A percentile compares a stretch with the other conserved stretches of the same genome.
Evolutionary conservation across 352 stramenopile species (phyloP).

Genomic region (Phytophthora sp.): DNA sequence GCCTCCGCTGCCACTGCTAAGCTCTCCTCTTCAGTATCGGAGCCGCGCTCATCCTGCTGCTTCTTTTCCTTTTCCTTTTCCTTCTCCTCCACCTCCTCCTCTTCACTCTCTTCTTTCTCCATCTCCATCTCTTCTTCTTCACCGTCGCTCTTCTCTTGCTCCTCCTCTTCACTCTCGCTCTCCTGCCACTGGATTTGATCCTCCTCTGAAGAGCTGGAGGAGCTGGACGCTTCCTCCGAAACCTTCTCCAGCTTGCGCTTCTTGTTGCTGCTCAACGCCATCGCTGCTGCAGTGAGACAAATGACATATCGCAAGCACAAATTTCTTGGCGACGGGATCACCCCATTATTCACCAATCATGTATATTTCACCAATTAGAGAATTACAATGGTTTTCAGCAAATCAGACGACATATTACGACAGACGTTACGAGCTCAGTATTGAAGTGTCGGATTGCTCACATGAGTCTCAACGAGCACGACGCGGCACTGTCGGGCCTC

Average conservation of each 20-base stretch:
- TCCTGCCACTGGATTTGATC: not conserved
- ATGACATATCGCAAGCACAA: too few species aligned
- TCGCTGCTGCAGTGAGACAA: not conserved
- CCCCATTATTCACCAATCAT: constrained; percentile 20
- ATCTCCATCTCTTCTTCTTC: constrained; percentile 4
- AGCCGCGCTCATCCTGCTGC: too few species aligned
- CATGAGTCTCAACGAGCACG: constrained; percentile 46
- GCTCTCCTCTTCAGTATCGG: too few species aligned
- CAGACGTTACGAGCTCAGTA: constrained; percentile 3
- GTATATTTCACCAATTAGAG: too few species aligned
- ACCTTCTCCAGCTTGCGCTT: constrained; percentile 48
- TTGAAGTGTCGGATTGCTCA: constrained; percentile 17
- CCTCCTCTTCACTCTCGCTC: constrained; percentile 1
- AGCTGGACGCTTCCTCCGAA: too few species aligned
- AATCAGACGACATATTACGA: constrained; percentile 15
- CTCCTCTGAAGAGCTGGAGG: constrained; percentile 3
- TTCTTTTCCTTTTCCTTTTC: too few species aligned
- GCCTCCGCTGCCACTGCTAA: too few species aligned
- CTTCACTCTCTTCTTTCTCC: not conserved
- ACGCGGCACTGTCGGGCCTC: constrained; percentile 32
- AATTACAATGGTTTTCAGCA: constrained; percentile 8
- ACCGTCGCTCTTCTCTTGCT: constrained; percentile 1
- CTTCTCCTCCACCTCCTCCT: too few species aligned
- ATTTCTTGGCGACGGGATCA: not conserved
- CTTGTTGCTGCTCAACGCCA: constrained; percentile 28